Evolutionary conservation across 2,329 filamentous ascomycete genomes (phyloP).

Genomic region (Exophiala sp.): DNA sequence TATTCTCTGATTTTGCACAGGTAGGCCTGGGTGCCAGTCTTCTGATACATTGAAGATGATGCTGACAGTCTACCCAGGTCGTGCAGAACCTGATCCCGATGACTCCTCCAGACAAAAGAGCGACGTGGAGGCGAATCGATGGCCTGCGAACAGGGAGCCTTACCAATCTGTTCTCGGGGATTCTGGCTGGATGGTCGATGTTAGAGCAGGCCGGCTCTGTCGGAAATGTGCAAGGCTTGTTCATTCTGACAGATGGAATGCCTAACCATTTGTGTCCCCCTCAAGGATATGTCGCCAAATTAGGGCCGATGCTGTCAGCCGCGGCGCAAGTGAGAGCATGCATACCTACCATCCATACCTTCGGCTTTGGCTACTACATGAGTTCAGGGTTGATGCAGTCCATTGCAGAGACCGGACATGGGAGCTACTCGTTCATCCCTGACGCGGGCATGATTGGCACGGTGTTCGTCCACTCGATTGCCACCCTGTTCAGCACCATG

Average conservation of each 20-base stretch:
- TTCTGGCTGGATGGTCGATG: constrained; percentile 47
- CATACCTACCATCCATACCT: constrained; percentile 45
- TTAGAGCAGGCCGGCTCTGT: constrained; percentile 36
- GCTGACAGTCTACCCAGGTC: constrained; percentile 15
- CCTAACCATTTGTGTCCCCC: constrained; percentile 52
- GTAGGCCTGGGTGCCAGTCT: too few species aligned
- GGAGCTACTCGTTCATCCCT: constrained; percentile 57
- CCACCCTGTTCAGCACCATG: constrained; percentile 56
- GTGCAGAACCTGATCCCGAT: constrained; percentile 47
- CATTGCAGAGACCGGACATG: constrained; percentile 52
- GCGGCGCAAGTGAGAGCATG: constrained; percentile 34
- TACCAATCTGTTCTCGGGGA: constrained; percentile 57
- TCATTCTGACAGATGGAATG: constrained; percentile 35
- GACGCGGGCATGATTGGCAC: constrained; percentile 57
- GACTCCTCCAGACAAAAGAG: constrained; percentile 44
- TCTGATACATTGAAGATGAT: too few species aligned
- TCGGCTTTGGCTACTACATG: constrained; percentile 50
- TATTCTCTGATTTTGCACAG: constrained; percentile 43
- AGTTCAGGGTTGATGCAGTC: constrained; percentile 53
- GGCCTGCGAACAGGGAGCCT: constrained; percentile 35
- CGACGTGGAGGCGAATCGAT: constrained; percentile 41
- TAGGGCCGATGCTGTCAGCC: constrained; percentile 36
- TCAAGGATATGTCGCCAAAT: constrained; percentile 51
- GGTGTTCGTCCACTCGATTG: constrained; percentile 57
- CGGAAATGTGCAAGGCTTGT: constrained; percentile 33